Evolutionary conservation across 2,329 filamentous ascomycete genomes (phyloP).

Genomic region (Aspergillus ruber): DNA sequence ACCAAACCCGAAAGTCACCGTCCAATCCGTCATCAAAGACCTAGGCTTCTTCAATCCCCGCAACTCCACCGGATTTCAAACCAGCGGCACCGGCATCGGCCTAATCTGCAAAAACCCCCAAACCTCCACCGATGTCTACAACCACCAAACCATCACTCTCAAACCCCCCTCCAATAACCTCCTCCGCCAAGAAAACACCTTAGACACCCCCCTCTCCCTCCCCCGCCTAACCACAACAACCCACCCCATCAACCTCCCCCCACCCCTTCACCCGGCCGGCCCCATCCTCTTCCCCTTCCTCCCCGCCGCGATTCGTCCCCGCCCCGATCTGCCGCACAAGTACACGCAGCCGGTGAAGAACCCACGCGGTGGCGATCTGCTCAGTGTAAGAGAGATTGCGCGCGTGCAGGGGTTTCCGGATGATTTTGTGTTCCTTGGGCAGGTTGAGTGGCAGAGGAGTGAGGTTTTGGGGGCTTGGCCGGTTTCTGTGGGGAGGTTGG

Average conservation of each 20-base stretch:
- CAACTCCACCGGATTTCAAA: neutral
- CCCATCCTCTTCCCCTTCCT: no score
- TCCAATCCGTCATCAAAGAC: neutral
- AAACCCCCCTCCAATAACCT: no score
- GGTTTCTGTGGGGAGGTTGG: neutral
- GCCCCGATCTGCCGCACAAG: no score
- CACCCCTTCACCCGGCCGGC: no score
- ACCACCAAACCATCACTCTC: neutral
- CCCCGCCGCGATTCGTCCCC: no score
- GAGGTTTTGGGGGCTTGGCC: neutral
- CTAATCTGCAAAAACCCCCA: neutral
- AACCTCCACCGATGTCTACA: neutral
- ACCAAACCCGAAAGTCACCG: neutral
- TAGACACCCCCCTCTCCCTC: no score
- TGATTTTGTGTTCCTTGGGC: slow-evolving; percentile 8
- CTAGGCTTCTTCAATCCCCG: neutral
- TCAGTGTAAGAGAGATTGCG: slow-evolving; percentile 12
- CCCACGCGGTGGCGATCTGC: neutral
- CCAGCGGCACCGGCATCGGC: neutral
- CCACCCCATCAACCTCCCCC: no score
- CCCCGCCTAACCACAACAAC: no score
- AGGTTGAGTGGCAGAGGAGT: neutral
- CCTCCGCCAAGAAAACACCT: no score
- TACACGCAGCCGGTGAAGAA: neutral
- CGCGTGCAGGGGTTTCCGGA: slow-evolving; percentile 12